These are phyloP conservation scores for Lichtheimia ramosa DNA, from an alignment of 371 early-diverging fungal species.

Conservation along the genomic window DNA sequence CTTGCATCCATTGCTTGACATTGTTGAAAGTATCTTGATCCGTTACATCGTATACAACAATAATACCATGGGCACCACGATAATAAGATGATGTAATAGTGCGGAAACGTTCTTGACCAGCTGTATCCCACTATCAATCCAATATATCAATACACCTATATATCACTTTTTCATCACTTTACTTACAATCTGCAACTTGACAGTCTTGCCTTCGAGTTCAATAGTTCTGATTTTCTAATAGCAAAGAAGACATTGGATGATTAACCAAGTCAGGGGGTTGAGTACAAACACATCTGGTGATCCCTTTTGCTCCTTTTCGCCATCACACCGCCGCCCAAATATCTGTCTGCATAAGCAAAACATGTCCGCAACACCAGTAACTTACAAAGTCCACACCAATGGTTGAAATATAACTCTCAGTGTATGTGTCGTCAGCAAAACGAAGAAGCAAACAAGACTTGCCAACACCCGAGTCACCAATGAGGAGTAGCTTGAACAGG, in stretches of 20 bases:
- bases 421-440: conserved; percentile 99
- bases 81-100: conserved; percentile 97
- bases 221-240: conserved; percentile 98
- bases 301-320: too few species aligned
- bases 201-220: conserved; percentile 95
- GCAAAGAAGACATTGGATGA: neutral
- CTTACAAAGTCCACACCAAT: conserved; percentile 97
- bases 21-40: conserved; percentile 96
- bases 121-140: conserved; percentile 83
- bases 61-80: conserved; percentile 97
- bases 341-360: neutral
- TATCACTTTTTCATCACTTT: neutral
- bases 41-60: conserved; percentile 98
- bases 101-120: conserved; percentile 99
- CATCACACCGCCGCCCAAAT: neutral
- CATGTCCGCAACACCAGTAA: conserved; percentile 4
- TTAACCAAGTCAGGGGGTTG: too few species aligned
- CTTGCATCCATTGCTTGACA: conserved; percentile 87
- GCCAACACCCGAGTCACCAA: conserved; percentile 99
- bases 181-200: conserved; percentile 96
- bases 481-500: conserved; percentile 97
- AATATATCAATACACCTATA: neutral
- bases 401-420: conserved; percentile 97
- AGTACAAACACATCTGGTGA: too few species aligned
- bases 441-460: conserved; percentile 98